Base-by-base conservation (phyloP, 257 asterid genomes). In the Phtheirospermum japonicum region DNA sequence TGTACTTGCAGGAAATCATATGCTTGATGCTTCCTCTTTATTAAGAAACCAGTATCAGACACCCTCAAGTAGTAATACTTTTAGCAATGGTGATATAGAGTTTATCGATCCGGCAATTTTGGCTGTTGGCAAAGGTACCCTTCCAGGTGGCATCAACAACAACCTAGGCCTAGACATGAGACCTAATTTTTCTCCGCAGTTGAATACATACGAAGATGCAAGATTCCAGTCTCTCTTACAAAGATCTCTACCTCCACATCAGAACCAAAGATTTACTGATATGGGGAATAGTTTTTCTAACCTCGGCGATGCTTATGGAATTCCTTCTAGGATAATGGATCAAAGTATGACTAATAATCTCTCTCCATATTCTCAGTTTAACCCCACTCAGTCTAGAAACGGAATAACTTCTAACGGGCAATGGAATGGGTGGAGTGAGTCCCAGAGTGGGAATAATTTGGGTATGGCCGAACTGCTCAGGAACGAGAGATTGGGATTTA, bases 81-180 rank as follows among this genome's bases (percentile, higher is more conserved):
- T 64, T 57, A 77, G 75, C 61, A 75, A 79, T 48, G 88, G 82
- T 28, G 96, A 89, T 64, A 69, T 89, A 72, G 99, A 89, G 77
- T 89, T 93, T 70, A 80, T 83, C 75, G 99, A 93, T 77, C 99
- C 99, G 59, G 99, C 99, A 59, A 93, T 93, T 59, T 82, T 93
- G 83, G 97, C 97, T 56, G 99, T 93, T 73, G 97, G 96, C 69
- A 89, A 81, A 70, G 96, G 89, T 72, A 85, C 85, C 69, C 64
- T 89, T 67, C 32, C 57, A 50, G 32, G 57, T 20, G 57, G 57
- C 83, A 53, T 76, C 64, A 75, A 74, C 71, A 68, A 48, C 49
- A 14, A 70, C 72, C 39, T 88, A 11, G 80, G 88, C 75, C 64
- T 86, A 56, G 94, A 83, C 61, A 57, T 73, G 43, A 78, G 87